A percentile compares a stretch with the other conserved stretches of the same genome.
These are phyloP conservation scores for Glycine tomentella DNA, from an alignment of 306 rosid genomes.

Conservation along the genomic window DNA sequence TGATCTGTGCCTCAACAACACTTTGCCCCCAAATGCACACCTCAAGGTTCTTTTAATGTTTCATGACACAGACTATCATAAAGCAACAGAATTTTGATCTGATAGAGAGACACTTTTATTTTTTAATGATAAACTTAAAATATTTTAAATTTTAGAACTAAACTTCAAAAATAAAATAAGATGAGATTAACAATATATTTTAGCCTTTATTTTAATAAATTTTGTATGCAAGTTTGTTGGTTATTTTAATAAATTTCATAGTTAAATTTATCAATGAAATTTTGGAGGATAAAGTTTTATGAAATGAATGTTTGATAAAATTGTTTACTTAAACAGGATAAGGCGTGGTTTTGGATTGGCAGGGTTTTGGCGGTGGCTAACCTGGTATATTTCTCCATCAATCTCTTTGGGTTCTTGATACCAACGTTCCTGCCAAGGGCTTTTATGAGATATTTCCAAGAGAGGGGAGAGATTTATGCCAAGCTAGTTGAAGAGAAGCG, in stretches of 20 bases:
- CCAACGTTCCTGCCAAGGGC: constrained; percentile 87
- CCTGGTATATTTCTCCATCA: constrained; percentile 64
- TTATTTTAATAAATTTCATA: no score
- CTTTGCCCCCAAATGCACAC: constrained; percentile 60
- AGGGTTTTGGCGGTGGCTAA: constrained; percentile 67
- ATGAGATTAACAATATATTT: no score
- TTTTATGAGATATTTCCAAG: constrained; percentile 69
- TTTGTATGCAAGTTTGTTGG: background rate
- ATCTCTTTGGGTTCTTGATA: constrained; percentile 71
- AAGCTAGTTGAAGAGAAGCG: constrained; percentile 66
- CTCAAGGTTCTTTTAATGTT: constrained; percentile 50
- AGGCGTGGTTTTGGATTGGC: constrained; percentile 90
- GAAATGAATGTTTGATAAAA: background rate
- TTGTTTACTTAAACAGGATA: constrained; percentile 51
- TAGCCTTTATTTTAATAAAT: background rate
- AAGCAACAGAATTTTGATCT: no score
- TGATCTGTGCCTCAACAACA: constrained; percentile 66
- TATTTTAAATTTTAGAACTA: no score
- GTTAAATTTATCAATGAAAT: background rate
- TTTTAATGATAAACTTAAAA: no score
- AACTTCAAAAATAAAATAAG: no score
- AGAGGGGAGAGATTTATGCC: constrained; percentile 60
- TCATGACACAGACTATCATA: no score
- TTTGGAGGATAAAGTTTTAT: background rate
- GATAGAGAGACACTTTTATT: no score